Base-by-base conservation (phyloP, 2,329 filamentous ascomycete species). In the Chrysosporium keratinophilum region DNA sequence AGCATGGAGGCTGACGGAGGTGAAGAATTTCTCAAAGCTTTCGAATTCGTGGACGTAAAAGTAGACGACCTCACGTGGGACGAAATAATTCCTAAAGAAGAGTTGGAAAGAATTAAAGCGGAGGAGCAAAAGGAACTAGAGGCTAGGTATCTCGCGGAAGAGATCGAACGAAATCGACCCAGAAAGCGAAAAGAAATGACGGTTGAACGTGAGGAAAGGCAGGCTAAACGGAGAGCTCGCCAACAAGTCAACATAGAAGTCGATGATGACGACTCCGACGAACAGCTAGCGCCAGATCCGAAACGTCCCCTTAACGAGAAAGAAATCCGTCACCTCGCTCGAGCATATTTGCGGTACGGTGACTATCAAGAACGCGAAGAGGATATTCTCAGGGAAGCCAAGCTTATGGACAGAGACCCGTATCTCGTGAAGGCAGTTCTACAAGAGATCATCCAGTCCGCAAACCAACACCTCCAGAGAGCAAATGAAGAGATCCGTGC, bases 21-120 rank as follows among this genome's bases (percentile, higher is more conserved):
- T 73, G 91, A 96, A 66, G 95, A 95, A 58, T 98, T 97, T 69
- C 83, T 98, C 74, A 83, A 80, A 61, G 84, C 82, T 56, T 87
- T 87, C 61, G 89, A 97, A 65, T 95, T 95, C 64, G 96, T 93
- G 1, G 93, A 98, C 69, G 91, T 97, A 69, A 97, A 97, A 71
- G 87, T 97, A 20, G 87, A 76, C 56, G 79, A 97, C 59, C 82
- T 97, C 23, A 89, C 94, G 61, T 98, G 93, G 93, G 93, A 98
- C 63, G 87, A 97, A 60, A 98, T 98, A 63, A 97, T 98, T 61
- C 94, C 93, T 0, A 89, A 90, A 56, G 89, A 95, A 6, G 84
- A 95, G 63, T 79, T 98, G 15, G 90, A 90, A 14, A 84, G 83
- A 56, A 86, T 97, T 70, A 95, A 94, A 68, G 84, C 83, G 0